Evolutionary conservation across 1,139 yeast species (phyloP), one percentile per base, ranked within the genome.

Genomic region (Insectozyma bohioensis): DNA sequence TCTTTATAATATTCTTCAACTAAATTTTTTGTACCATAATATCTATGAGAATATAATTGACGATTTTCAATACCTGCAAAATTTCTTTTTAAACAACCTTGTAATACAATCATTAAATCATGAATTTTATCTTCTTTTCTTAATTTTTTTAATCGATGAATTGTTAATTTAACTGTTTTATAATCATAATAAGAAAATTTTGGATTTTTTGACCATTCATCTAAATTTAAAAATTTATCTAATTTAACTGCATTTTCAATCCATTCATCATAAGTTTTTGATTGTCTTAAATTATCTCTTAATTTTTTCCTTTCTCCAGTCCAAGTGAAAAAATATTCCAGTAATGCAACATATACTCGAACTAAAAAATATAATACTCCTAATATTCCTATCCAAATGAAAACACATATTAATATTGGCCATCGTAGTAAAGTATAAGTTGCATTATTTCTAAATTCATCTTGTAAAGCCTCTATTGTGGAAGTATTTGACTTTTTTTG

Each of bases 21-120:
- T 24, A 81, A 54, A 11, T 63, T 53, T 50, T 85, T 85, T 2
- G 95, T 83, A 6, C 94, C 94, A 48, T 72, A 82, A 54, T 84
- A 82, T 31, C 85, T 64, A 54, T 83, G 88, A 4, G 88, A 79
- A 48, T 84, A 85, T 26, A 85, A 60, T 40, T 77, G 72, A 26
- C 84, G 75, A 47, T 83, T 83, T 51, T 84, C 92, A 6, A 80
- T 79, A 0, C 94, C 92, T 5, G 88, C 90, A 59, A 83, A 85
- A 51, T 85, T 85, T 37, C 77, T 67, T 49, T 81, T 81, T 22
- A 84, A 58, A 47, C 92, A 83, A 4, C 80, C 80, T 46, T 81
- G 87, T 18, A 85, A 58, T 10, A 80, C 58, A 6, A 73, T 57
- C 60, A 77, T 63, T 23, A 83, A 51, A 25, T 78, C 81, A 12